Evolutionary conservation across 2,329 filamentous ascomycete species (phyloP).

Genomic region (Neurospora sp.): DNA sequence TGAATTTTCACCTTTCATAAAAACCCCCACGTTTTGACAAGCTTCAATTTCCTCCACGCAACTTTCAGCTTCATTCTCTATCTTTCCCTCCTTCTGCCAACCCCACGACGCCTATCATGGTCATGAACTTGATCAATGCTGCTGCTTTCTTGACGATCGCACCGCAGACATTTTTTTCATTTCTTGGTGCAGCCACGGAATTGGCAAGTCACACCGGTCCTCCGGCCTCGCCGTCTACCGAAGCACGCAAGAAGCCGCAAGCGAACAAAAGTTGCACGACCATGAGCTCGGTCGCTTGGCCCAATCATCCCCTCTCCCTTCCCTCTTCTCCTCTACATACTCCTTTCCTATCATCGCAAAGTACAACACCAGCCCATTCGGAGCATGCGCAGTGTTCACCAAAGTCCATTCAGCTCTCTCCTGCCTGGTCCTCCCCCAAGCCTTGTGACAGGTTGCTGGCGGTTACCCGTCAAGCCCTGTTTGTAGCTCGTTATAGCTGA

Average conservation of each 20-base stretch:
- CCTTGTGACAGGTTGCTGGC: background rate
- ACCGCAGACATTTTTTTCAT: constrained; percentile 1
- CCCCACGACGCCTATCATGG: background rate
- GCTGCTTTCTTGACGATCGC: background rate
- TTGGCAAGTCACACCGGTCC: constrained; percentile 5
- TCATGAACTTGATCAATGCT: constrained; percentile 1
- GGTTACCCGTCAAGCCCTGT: background rate
- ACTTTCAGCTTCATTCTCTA: background rate
- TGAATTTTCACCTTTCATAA: background rate
- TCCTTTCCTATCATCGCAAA: background rate
- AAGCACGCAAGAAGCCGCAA: background rate
- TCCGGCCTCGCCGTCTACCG: constrained; percentile 11
- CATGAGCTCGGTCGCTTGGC: background rate
- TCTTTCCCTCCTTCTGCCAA: background rate
- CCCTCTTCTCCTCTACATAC: background rate
- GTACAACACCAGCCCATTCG: background rate
- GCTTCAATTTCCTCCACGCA: constrained; percentile 11
- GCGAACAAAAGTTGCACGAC: background rate
- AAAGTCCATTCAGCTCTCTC: background rate
- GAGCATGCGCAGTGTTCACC: background rate
- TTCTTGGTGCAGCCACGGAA: constrained; percentile 2
- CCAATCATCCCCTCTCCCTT: background rate
- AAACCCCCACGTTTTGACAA: constrained; percentile 11
- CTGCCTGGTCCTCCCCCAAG: background rate
- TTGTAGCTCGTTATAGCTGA: background rate